Evolutionary conservation across 2,329 filamentous ascomycete species (phyloP).

Genomic region (Didymella pomorum): DNA sequence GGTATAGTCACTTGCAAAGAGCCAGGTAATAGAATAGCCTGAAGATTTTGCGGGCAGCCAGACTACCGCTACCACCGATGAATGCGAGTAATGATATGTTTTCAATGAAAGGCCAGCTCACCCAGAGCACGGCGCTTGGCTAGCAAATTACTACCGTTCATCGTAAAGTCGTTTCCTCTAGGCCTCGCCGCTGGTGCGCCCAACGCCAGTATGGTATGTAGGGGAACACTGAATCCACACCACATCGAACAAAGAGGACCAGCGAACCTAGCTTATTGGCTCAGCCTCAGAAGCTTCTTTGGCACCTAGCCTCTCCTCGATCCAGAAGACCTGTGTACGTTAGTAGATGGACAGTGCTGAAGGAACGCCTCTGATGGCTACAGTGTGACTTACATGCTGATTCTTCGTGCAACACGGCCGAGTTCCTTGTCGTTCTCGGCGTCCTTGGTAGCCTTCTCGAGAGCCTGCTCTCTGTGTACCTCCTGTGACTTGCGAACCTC

Average conservation of each 20-base stretch:
- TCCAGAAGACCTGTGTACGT: slow-evolving; percentile 51
- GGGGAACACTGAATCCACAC: slow-evolving; percentile 15
- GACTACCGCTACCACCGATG: not conserved
- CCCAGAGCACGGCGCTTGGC: slow-evolving; percentile 29
- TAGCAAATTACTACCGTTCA: slow-evolving; percentile 43
- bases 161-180: slow-evolving; percentile 41
- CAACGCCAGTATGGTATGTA: slow-evolving; percentile 18
- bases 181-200: slow-evolving; percentile 30
- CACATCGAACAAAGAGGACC: slow-evolving; percentile 12
- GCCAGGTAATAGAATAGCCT: not conserved
- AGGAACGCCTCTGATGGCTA: not conserved
- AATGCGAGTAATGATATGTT: slow-evolving; percentile 29
- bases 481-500: slow-evolving; percentile 86
- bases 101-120: slow-evolving; percentile 35
- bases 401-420: slow-evolving; percentile 84
- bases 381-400: slow-evolving; percentile 83
- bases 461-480: slow-evolving; percentile 79
- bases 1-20: too few relatives aligned
- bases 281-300: slow-evolving; percentile 28
- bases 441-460: slow-evolving; percentile 85
- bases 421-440: slow-evolving; percentile 92
- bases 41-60: not conserved
- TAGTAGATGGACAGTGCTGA: slow-evolving; percentile 6
- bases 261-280: slow-evolving; percentile 17
- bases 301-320: slow-evolving; percentile 45